phyloP scores from a whole-genome alignment of 2,329 filamentous ascomycete genomes.

The Thermoascus crustaceus region DNA sequence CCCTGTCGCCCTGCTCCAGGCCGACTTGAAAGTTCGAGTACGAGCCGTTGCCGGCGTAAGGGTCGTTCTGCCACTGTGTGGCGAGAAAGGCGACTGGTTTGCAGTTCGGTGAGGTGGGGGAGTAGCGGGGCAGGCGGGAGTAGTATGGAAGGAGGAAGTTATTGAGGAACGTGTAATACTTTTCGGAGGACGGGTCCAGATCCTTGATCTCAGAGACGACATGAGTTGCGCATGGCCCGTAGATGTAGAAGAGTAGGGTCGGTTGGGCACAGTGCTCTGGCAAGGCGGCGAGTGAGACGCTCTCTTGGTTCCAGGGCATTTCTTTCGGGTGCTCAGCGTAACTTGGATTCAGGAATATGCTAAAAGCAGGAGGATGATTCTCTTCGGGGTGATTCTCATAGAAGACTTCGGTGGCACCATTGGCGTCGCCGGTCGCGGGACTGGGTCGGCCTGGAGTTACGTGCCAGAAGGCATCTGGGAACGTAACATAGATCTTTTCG shows the following conservation, averaged over 20 bases:
- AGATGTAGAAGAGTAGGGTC: slow-evolving; percentile 69
- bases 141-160: slow-evolving; percentile 71
- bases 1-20: slow-evolving; percentile 58
- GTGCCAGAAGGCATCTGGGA: slow-evolving; percentile 70
- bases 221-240: slow-evolving; percentile 36
- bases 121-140: slow-evolving; percentile 63
- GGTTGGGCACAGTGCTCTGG: slow-evolving; percentile 55
- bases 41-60: slow-evolving; percentile 70
- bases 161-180: slow-evolving; percentile 50
- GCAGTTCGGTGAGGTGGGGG: slow-evolving; percentile 46
- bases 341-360: slow-evolving; percentile 63
- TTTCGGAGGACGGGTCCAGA: slow-evolving; percentile 30
- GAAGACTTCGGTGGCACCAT: slow-evolving; percentile 2
- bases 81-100: slow-evolving; percentile 56
- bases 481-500: slow-evolving; percentile 54
- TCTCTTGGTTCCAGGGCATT: slow-evolving; percentile 63
- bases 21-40: slow-evolving; percentile 82
- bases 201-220: slow-evolving; percentile 28
- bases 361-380: slow-evolving; percentile 54
- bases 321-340: slow-evolving; percentile 59
- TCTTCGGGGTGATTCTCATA: slow-evolving; percentile 10
- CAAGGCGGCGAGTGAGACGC: slow-evolving; percentile 66
- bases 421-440: slow-evolving; percentile 8
- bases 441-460: slow-evolving; percentile 19
- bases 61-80: slow-evolving; percentile 71